Evolutionary conservation across 1,284 basidiomycete species (phyloP).

Genomic region (Lignosus rhinocerotis): DNA sequence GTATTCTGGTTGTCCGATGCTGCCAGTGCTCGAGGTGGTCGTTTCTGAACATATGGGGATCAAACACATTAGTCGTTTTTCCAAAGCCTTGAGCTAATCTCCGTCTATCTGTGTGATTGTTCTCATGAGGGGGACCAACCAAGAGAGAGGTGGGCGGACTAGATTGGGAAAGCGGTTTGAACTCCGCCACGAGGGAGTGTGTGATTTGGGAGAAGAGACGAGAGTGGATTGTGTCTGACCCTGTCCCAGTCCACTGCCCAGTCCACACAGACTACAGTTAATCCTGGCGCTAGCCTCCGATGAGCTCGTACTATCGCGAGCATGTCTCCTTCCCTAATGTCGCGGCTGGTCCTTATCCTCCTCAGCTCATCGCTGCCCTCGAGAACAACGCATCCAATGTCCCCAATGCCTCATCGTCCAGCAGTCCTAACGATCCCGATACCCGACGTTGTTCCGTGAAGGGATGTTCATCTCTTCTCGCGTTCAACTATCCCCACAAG

Average conservation of each 20-base stretch:
- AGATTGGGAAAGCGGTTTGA: background rate
- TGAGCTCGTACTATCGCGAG: conserved; percentile 25
- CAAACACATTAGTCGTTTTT: no score
- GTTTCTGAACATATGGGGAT: no score
- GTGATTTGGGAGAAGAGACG: background rate
- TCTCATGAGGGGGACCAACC: background rate
- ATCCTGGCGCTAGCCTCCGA: conserved; percentile 21
- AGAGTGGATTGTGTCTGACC: background rate
- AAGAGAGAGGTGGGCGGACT: background rate
- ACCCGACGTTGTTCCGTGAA: conserved; percentile 33
- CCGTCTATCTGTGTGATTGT: background rate
- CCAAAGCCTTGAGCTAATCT: background rate
- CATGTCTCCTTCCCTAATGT: conserved; percentile 24
- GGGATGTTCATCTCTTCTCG: conserved; percentile 32
- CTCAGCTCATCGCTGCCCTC: conserved; percentile 8
- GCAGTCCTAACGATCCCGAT: background rate
- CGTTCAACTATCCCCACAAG: conserved; percentile 38
- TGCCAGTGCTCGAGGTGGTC: no score
- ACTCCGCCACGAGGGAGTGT: conserved; percentile 14
- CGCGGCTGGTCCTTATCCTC: conserved; percentile 17
- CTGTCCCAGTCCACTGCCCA: conserved; percentile 15
- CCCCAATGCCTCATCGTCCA: background rate
- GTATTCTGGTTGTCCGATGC: background rate
- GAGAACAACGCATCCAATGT: background rate
- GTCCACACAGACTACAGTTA: background rate